Percentiles rank a stretch among this genome's conserved stretches.
phyloP scores from a whole-genome alignment of 2,329 filamentous ascomycete species.

The Aureobasidium zeae region DNA sequence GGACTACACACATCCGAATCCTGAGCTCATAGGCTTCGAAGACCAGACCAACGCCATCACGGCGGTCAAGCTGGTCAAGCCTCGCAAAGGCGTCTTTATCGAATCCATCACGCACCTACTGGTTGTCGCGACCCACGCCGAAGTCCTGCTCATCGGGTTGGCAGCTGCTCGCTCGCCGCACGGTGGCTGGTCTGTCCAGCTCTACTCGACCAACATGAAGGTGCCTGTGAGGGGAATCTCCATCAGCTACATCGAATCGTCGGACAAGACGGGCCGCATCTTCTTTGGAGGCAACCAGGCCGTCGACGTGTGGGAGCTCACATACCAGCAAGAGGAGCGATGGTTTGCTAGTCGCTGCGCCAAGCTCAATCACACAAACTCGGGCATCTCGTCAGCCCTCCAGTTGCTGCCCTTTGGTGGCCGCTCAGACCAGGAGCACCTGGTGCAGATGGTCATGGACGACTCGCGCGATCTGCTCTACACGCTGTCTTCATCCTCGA shows the following conservation, averaged over 20 bases:
- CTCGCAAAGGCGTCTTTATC: slow-evolving; percentile 80
- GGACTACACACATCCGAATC: slow-evolving; percentile 92
- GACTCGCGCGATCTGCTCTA: slow-evolving; percentile 83
- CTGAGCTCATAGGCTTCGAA: slow-evolving; percentile 85
- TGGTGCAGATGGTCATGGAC: slow-evolving; percentile 76
- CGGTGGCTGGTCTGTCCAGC: slow-evolving; percentile 61
- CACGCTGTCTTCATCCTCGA: slow-evolving; percentile 77
- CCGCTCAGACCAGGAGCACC: slow-evolving; percentile 42
- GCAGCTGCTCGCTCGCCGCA: slow-evolving; percentile 54
- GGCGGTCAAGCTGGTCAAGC: slow-evolving; percentile 77
- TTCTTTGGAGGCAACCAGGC: slow-evolving; percentile 79
- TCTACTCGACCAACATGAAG: slow-evolving; percentile 85
- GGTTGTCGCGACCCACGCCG: slow-evolving; percentile 75
- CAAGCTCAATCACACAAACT: slow-evolving; percentile 79
- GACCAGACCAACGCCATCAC: slow-evolving; percentile 82
- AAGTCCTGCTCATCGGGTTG: slow-evolving; percentile 81
- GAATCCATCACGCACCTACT: slow-evolving; percentile 77
- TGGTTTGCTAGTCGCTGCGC: slow-evolving; percentile 89
- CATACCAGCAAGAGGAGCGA: slow-evolving; percentile 92
- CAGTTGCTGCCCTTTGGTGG: slow-evolving; percentile 44
- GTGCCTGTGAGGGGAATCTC: slow-evolving; percentile 66
- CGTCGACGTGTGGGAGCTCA: slow-evolving; percentile 86
- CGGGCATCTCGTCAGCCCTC: slow-evolving; percentile 49
- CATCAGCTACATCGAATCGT: slow-evolving; percentile 70
- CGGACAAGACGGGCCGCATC: slow-evolving; percentile 70